These are phyloP conservation scores for Solanum chmielewskii DNA, from an alignment of 257 asterid species.

Conservation along the genomic window DNA sequence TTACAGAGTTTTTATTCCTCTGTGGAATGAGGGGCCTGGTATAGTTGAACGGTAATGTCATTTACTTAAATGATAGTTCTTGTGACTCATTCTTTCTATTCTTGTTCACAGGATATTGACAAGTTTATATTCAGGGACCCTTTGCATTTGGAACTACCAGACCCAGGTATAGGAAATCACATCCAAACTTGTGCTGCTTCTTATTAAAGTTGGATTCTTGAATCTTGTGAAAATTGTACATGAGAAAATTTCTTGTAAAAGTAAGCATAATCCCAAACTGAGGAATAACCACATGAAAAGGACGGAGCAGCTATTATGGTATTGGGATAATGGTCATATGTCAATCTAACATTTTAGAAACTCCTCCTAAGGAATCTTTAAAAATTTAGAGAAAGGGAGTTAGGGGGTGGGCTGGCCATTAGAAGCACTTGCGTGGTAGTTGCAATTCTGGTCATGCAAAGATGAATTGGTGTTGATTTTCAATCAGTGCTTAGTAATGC, in stretches of 20 bases:
- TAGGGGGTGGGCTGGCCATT: not conserved
- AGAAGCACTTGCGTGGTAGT: not conserved
- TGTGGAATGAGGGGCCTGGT: not conserved
- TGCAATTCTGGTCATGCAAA: not conserved
- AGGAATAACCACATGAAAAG: not conserved
- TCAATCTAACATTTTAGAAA: not conserved
- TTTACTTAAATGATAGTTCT: not conserved
- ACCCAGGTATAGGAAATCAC: slow-evolving; percentile 38
- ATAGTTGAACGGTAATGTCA: not conserved
- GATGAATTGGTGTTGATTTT: not conserved
- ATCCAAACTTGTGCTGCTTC: not conserved
- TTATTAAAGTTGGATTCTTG: not conserved
- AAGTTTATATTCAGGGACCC: slow-evolving; percentile 63
- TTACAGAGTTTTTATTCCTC: not conserved
- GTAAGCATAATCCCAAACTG: not conserved
- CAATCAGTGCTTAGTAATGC: not conserved
- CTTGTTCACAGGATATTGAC: slow-evolving; percentile 50
- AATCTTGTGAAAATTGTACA: not conserved
- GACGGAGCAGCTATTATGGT: not conserved
- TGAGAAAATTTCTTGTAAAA: not conserved
- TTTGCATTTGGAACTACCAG: slow-evolving; percentile 66
- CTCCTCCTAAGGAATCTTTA: not conserved
- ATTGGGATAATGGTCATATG: not conserved
- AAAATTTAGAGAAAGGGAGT: not conserved
- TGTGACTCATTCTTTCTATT: slow-evolving; percentile 7